Evolutionary conservation across 164 flowering plant genomes (phyloP), one percentile per base, ranked within the genome.

Genomic region (Umbilicus rupestris): DNA sequence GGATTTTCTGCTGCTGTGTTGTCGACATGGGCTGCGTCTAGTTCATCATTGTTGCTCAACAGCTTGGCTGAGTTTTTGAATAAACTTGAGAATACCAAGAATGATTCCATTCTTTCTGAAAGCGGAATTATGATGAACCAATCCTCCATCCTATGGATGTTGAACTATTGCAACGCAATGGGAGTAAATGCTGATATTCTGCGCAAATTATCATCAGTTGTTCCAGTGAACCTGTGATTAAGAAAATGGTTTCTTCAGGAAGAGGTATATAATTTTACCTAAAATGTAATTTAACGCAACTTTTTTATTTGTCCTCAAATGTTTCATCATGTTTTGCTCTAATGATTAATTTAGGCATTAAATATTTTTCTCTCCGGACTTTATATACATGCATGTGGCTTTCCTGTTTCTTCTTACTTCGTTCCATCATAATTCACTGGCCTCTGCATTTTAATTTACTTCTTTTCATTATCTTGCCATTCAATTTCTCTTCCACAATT

Each of bases 1-100:
- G 58, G 58, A 24, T 52, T 52, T 52, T 52, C 58, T 3, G 58
- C 58, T 22, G 58, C 58, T 52, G 58, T 52, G 28, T 52, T 52
- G 15, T 52, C 58, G 9, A 52, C 58, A 3, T 52, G 58, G 58
- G 58, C 58, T 22, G 58, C 30, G 14, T 5, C 58, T 24, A 22
- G 30, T 52, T 24, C 58, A 24, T 22, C 58, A 3, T 52, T 52
- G 30, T 24, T 52, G 29, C 15, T 52, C 15, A 52, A 24, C 8
- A 52, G 58, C 58, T 52, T 24, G 16, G 24, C 28, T 24, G 30
- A 24, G 12, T 52, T 52, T 22, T 8, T 26, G 15, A 14, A 52
- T 14, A 52, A 52, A 52, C 29, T 52, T 52, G 30, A 24, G 58
- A 24, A 9, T 8, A 10, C 58, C 14, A 24, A 24, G 24, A 17